Conservation (phyloP, 768 basidiomycete species). For the Mrakia hoshinonis region DNA sequence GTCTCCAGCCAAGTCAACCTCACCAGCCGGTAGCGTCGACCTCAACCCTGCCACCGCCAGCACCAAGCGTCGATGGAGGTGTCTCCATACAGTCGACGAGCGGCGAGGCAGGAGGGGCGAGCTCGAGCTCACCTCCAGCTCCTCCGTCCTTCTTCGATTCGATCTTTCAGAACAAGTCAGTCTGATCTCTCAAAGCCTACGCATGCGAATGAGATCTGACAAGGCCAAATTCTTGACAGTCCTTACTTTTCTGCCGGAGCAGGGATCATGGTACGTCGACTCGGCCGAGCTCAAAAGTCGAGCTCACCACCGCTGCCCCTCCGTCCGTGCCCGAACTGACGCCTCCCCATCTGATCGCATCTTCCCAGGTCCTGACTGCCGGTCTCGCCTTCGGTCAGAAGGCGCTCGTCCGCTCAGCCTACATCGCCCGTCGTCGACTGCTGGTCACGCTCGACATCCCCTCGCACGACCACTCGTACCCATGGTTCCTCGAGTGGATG, state of each 20-base stretch:
- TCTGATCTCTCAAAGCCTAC: not conserved
- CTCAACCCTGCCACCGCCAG: not conserved
- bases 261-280: conserved; percentile 71
- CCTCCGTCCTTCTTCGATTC: conserved; percentile 1
- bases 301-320: not conserved
- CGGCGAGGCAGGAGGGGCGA: not conserved
- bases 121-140: not conserved
- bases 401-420: conserved; percentile 58
- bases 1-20: not conserved
- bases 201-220: not conserved
- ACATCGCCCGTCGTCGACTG: conserved; percentile 73
- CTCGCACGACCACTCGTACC: conserved; percentile 87
- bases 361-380: conserved; percentile 72
- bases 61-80: not conserved
- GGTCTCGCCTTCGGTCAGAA: conserved; percentile 67
- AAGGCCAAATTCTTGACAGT: conserved; percentile 44
- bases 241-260: conserved; percentile 98
- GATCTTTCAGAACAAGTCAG: conserved; percentile 5
- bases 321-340: not conserved
- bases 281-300: not conserved
- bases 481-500: conserved; percentile 98
- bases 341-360: not conserved
- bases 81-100: not conserved
- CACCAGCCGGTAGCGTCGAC: conserved; percentile 1
- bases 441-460: conserved; percentile 93